Percentiles rank a stretch among this genome's conserved stretches.
phyloP scores from a whole-genome alignment of 495 filamentous ascomycete genomes.

The Neurospora sp. region DNA sequence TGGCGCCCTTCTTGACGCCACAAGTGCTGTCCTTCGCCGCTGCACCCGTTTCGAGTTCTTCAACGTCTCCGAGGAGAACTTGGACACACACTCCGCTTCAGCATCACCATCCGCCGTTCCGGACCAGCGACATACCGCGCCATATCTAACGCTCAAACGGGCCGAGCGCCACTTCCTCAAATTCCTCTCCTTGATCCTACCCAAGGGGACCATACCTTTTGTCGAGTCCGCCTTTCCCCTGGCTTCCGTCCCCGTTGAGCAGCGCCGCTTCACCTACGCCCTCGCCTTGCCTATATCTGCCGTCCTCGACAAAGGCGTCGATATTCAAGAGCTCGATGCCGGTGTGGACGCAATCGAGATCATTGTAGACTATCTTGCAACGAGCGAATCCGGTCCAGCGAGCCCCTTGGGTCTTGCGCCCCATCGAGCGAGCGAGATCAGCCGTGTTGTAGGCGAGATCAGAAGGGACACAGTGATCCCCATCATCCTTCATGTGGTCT shows the following conservation, averaged over 20 bases:
- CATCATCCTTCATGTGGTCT: slow-evolving; percentile 53
- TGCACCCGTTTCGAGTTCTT: slow-evolving; percentile 69
- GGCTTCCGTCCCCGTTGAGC: slow-evolving; percentile 49
- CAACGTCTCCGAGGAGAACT: slow-evolving; percentile 44
- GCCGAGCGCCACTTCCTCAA: slow-evolving; percentile 63
- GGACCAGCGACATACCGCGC: slow-evolving; percentile 40
- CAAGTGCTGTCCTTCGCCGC: slow-evolving; percentile 37
- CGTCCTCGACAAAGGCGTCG: slow-evolving; percentile 35
- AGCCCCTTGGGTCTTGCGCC: slow-evolving; percentile 37
- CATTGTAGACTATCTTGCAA: slow-evolving; percentile 43
- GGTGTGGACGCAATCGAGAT: slow-evolving; percentile 63
- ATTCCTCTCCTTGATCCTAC: slow-evolving; percentile 53
- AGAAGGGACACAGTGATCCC: slow-evolving; percentile 52
- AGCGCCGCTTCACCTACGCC: slow-evolving; percentile 53
- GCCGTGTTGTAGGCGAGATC: slow-evolving; percentile 40
- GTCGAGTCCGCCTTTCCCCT: slow-evolving; percentile 59
- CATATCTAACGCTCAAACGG: slow-evolving; percentile 60
- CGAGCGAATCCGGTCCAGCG: slow-evolving; percentile 22
- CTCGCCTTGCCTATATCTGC: slow-evolving; percentile 50
- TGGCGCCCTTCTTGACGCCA: slow-evolving; percentile 40
- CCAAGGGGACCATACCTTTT: slow-evolving; percentile 40
- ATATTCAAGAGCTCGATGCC: slow-evolving; percentile 50
- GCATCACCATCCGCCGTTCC: slow-evolving; percentile 13
- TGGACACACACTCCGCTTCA: neutral
- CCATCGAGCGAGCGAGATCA: slow-evolving; percentile 38